Evolutionary conservation across 2,329 filamentous ascomycete species (phyloP), one percentile per base, ranked within the genome.

Genomic region (Nannizzia gypsea): DNA sequence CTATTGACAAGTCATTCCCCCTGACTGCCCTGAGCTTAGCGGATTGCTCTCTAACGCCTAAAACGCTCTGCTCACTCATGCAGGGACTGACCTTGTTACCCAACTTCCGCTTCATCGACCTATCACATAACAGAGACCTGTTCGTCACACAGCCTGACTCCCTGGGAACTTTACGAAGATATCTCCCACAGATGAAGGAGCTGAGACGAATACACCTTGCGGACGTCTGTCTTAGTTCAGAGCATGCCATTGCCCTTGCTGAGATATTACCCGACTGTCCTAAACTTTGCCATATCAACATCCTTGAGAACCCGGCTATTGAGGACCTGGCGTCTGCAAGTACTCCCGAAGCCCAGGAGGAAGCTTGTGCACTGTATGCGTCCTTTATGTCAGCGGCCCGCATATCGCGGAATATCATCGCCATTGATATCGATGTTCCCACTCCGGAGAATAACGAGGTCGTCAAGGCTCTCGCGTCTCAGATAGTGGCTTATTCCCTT

Each of bases 401-500:
- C 58, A 82, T 96, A 0, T 96, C 90, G 1, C 82, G 83, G 57
- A 88, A 87, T 13, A 81, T 99, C 34, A 85, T 97, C 31, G 92
- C 90, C 61, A 82, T 99, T 62, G 93, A 97, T 69, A 89, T 97
- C 61, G 91, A 97, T 66, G 85, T 95, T 1, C 93, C 92, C 0
- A 85, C 81, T 34, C 79, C 85, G 22, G 85, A 89, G 60, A 88
- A 87, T n/a, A 89, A 88, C 59, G 93, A 96, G 70, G 83, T 96
- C 24, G 88, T 96, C 67, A 95, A 90, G 72, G 91, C 90, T 2
- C 80, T 96, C 66, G 91, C 90, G 0, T 95, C 92, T 68, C 91
- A 96, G 71, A 88, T 96, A n/a, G 86, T 96, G 48, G 92, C 90
- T 0, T 96, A 96, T 72, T 96, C 89, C 63, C 80, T 99, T 63